Conservation (phyloP, 163 green algal genomes). For the Scenedesmus sp. region DNA sequence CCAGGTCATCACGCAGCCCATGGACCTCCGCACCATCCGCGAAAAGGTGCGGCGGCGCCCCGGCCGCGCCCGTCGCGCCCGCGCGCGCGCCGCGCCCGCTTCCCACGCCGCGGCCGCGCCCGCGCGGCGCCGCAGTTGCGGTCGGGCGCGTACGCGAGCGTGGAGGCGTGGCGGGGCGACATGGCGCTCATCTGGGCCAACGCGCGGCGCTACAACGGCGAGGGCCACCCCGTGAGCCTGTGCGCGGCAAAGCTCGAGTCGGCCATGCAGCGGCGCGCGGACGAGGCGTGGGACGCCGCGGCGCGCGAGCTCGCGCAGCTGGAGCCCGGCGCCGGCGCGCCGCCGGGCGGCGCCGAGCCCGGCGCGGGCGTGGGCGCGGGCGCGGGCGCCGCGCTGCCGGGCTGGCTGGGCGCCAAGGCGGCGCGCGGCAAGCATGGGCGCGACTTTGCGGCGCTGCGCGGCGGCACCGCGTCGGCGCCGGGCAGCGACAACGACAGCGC, state of each 20-base stretch:
- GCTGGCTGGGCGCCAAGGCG: too few species aligned
- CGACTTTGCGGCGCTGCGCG: too few species aligned
- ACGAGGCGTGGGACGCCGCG: constrained; percentile 28
- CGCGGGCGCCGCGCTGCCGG: too few species aligned
- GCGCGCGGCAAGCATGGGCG: neutral
- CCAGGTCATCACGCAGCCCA: constrained; percentile 28
- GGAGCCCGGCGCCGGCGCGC: too few species aligned
- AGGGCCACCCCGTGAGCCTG: neutral
- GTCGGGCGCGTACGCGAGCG: neutral
- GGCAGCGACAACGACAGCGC: neutral
- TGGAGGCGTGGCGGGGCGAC: constrained; percentile 28
- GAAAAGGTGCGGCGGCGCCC: constrained; percentile 3
- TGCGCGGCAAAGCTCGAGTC: constrained; percentile 16
- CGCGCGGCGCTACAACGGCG: constrained; percentile 31
- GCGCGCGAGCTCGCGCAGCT: neutral
- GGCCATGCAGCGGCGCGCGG: constrained; percentile 14
- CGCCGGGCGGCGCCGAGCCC: too few species aligned
- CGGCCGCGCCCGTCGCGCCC: too few species aligned
- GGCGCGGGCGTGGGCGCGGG: too few species aligned
- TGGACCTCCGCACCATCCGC: constrained; percentile 17
- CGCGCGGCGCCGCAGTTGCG: too few species aligned
- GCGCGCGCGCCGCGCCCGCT: too few species aligned
- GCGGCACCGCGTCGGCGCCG: too few species aligned
- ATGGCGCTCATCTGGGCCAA: constrained; percentile 33
- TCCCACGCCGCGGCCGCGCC: too few species aligned